Conservation (phyloP, 768 basidiomycete genomes). For the Tulasnella sp. region DNA sequence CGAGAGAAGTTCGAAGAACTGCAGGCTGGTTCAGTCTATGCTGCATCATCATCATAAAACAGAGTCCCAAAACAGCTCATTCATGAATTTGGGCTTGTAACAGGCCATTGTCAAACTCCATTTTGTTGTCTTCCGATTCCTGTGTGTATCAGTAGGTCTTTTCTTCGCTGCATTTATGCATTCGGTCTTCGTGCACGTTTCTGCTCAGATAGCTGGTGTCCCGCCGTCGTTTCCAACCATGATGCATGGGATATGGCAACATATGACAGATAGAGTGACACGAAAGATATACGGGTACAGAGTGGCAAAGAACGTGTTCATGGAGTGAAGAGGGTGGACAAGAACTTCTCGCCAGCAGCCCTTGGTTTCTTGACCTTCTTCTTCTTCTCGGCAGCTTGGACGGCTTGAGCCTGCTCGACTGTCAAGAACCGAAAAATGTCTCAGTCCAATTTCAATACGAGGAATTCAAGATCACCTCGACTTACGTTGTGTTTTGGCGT, state of each 20-base stretch:
- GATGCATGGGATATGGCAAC: not conserved
- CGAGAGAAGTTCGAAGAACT: constrained; percentile 86
- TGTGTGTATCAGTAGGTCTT: not conserved
- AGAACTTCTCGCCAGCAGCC: constrained; percentile 75
- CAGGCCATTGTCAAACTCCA: not conserved
- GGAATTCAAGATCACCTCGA: constrained; percentile 51
- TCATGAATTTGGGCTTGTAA: not conserved
- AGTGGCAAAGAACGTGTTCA: constrained; percentile 40
- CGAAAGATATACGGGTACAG: not conserved
- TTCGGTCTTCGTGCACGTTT: not conserved
- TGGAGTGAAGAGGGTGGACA: constrained; percentile 78
- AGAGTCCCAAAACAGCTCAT: not conserved
- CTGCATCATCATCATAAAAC: not conserved
- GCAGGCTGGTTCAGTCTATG: constrained; percentile 22
- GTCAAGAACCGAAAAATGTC: constrained; percentile 5
- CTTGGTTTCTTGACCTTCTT: constrained; percentile 61
- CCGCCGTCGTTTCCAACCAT: not conserved
- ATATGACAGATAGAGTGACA: not conserved
- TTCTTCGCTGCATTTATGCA: not conserved
- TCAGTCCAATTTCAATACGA: not conserved
- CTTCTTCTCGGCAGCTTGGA: constrained; percentile 52
- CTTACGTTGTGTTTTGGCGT: constrained; percentile 88
- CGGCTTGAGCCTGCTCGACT: constrained; percentile 68
- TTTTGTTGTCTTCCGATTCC: not conserved
- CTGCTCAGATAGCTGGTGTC: not conserved